A percentile compares a stretch with the other conserved stretches of the same genome.
phyloP scores from a whole-genome alignment of 768 basidiomycete genomes.

The Mycena chlorophos region DNA sequence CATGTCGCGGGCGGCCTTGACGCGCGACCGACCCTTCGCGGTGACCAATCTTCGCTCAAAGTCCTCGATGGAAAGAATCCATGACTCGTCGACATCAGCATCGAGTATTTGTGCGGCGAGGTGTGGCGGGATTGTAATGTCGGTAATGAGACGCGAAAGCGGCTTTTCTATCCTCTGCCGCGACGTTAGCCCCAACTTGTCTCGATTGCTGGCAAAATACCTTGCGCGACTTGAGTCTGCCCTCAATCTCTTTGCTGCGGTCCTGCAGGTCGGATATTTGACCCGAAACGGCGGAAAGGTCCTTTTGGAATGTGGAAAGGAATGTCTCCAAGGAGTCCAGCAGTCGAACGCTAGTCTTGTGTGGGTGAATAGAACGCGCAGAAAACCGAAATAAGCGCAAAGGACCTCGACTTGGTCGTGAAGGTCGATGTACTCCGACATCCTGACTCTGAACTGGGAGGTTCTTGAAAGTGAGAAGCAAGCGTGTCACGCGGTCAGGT shows the following conservation, averaged over 20 bases:
- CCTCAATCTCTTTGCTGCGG: conserved; percentile 88
- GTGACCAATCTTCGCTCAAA: conserved; percentile 75
- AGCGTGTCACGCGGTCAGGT: no score
- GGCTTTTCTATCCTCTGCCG: conserved; percentile 85
- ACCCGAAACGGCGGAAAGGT: conserved; percentile 91
- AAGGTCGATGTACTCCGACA: conserved; percentile 74
- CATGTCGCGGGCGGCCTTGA: conserved; percentile 84
- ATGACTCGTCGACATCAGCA: conserved; percentile 81
- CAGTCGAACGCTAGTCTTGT: conserved; percentile 80
- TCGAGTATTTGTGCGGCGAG: conserved; percentile 80
- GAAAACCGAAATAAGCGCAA: not conserved
- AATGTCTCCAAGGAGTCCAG: conserved; percentile 89
- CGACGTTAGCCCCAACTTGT: not conserved
- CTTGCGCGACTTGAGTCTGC: conserved; percentile 77
- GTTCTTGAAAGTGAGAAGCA: no score
- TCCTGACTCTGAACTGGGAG: conserved; percentile 36
- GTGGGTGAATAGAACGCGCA: conserved; percentile 7
- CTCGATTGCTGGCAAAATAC: conserved; percentile 39
- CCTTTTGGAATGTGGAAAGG: conserved; percentile 92
- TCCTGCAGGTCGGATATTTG: conserved; percentile 94
- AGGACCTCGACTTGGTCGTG: conserved; percentile 86
- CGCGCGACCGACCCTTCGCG: conserved; percentile 70
- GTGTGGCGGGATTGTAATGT: conserved; percentile 80
- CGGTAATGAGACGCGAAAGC: conserved; percentile 74
- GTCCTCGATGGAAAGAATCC: conserved; percentile 80